Conservation (phyloP, 495 filamentous ascomycete genomes). For the Hypomontagnella monticulosa region DNA sequence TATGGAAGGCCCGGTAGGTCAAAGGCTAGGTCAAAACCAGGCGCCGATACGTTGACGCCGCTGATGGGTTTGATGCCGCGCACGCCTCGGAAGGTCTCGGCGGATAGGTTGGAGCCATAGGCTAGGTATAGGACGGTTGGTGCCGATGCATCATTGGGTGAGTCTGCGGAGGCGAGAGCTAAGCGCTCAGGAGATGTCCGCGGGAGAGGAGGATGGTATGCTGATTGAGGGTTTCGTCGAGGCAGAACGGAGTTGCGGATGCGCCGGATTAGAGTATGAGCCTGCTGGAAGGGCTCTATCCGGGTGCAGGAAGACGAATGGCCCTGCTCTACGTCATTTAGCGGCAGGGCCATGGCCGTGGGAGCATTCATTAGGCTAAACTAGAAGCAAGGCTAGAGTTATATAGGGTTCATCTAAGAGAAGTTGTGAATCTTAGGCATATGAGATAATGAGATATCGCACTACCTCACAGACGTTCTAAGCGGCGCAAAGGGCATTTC, state of each 20-base stretch:
- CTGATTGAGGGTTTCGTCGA: not conserved
- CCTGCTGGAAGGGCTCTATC: constrained; percentile 21
- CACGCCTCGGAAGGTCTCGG: constrained; percentile 75
- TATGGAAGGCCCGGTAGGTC: constrained; percentile 89
- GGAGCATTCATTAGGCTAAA: not conserved
- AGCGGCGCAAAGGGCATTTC: no score
- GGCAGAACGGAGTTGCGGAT: constrained; percentile 28
- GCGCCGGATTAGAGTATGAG: constrained; percentile 19
- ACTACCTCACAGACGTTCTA: no score
- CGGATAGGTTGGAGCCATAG: constrained; percentile 89
- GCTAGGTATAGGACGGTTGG: constrained; percentile 86
- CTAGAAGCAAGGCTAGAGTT: no score
- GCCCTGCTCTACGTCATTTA: constrained; percentile 27
- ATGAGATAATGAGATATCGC: no score
- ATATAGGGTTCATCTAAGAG: no score
- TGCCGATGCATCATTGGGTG: constrained; percentile 18
- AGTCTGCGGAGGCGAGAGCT: constrained; percentile 35
- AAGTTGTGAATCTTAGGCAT: no score
- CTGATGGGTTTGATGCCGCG: constrained; percentile 84
- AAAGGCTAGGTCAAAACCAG: constrained; percentile 79
- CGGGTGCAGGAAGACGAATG: not conserved
- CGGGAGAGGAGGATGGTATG: constrained; percentile 29
- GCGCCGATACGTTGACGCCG: constrained; percentile 80
- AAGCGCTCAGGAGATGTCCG: constrained; percentile 42
- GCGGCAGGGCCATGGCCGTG: constrained; percentile 26